A percentile compares a stretch with the other conserved stretches of the same genome.
Evolutionary conservation across 2,329 filamentous ascomycete genomes (phyloP).

Genomic region (Ceratocystis cubensis): DNA sequence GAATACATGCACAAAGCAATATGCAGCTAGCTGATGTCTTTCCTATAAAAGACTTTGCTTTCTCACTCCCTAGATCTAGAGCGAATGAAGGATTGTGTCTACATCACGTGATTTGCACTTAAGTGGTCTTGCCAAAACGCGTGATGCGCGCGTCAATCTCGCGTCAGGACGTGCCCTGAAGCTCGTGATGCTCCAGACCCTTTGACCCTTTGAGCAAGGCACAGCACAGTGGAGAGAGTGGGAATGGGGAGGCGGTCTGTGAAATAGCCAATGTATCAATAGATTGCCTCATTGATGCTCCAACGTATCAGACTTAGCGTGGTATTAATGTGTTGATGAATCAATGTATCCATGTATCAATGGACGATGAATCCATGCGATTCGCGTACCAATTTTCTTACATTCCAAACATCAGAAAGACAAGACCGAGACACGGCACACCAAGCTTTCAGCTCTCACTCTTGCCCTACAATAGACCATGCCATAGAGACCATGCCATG

Average conservation of each 20-base stretch:
- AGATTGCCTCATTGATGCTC: neutral
- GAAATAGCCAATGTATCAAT: neutral
- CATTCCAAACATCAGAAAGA: neutral
- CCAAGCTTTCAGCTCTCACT: neutral
- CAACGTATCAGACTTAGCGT: neutral
- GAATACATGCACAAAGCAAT: no score
- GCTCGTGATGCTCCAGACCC: no score
- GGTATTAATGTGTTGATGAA: neutral
- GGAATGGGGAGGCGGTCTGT: neutral
- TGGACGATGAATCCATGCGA: neutral
- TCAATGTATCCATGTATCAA: neutral
- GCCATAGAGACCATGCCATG: neutral
- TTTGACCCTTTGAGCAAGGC: no score
- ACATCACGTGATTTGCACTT: neutral
- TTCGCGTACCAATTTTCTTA: neutral
- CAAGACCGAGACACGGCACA: neutral
- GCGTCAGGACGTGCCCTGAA: neutral
- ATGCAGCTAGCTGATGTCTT: no score
- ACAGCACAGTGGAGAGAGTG: no score
- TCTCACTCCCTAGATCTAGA: no score
- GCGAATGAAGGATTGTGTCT: neutral
- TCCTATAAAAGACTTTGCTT: no score
- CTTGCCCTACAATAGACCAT: neutral
- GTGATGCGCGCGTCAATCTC: neutral
- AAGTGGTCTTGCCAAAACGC: neutral